Conservation (phyloP, 2,329 filamentous ascomycete genomes). For the Alternaria solani region DNA sequence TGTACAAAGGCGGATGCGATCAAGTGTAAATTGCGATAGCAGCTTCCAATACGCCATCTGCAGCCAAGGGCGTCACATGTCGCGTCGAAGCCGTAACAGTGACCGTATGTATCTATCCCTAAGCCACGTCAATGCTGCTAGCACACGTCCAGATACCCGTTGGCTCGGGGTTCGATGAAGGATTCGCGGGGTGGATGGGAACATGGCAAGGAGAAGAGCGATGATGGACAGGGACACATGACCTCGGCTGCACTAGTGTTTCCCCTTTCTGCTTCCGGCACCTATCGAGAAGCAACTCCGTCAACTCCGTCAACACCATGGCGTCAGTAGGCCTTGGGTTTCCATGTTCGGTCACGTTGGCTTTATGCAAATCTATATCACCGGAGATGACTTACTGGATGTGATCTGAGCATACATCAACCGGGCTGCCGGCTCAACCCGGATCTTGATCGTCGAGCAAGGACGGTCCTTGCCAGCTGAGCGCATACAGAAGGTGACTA, state of each 20-base stretch:
- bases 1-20: background rate
- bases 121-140: background rate
- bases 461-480: background rate
- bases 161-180: background rate
- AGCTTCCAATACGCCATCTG: background rate
- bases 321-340: background rate
- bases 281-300: conserved; percentile 12
- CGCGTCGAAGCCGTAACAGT: background rate
- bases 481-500: background rate
- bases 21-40: conserved; percentile 1
- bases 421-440: conserved; percentile 3
- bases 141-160: conserved; percentile 1
- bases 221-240: background rate
- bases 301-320: conserved; percentile 8
- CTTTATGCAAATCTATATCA: conserved; percentile 8
- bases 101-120: background rate
- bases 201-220: background rate
- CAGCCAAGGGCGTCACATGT: background rate
- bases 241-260: conserved; percentile 21
- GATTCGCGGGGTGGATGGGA: background rate
- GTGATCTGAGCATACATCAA: conserved; percentile 10
- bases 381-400: conserved; percentile 11
- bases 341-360: conserved; percentile 6
- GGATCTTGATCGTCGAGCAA: conserved; percentile 45
- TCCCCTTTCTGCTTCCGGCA: conserved; percentile 16